Percentiles rank a stretch among this genome's conserved stretches.
These are phyloP conservation scores for Tetrahymena borealis DNA, from an alignment of 73 alveolate genomes.

Conservation along the genomic window DNA sequence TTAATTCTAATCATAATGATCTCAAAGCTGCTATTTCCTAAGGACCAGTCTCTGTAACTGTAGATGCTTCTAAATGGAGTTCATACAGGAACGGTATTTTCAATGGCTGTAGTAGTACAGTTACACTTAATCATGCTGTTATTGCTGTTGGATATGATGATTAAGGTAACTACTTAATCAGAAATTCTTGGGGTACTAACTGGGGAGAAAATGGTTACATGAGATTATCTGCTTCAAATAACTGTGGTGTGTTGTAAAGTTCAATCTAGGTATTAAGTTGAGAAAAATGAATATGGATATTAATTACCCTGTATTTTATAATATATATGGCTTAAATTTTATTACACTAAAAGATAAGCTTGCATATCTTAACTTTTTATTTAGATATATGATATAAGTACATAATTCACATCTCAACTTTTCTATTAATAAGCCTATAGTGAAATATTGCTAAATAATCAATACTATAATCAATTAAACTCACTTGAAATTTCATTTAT, in stretches of 20 bases:
- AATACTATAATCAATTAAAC: no score
- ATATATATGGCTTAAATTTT: no score
- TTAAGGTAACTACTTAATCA: slow-evolving; percentile 53
- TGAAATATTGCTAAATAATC: no score
- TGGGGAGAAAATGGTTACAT: slow-evolving; percentile 79
- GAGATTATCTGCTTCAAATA: slow-evolving; percentile 31
- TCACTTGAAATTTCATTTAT: no score
- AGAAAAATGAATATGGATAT: no score
- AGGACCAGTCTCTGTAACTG: slow-evolving; percentile 45
- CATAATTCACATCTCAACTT: no score
- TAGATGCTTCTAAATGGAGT: slow-evolving; percentile 42
- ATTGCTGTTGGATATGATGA: slow-evolving; percentile 69
- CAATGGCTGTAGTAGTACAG: neutral
- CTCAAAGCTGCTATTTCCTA: slow-evolving; percentile 10
- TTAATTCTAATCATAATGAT: neutral
- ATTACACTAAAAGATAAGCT: no score
- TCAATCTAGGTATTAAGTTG: neutral
- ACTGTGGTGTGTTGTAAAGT: slow-evolving; percentile 18
- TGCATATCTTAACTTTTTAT: no score
- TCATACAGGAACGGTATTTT: slow-evolving; percentile 43
- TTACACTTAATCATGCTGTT: slow-evolving; percentile 59
- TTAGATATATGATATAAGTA: no score
- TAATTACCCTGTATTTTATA: no score
- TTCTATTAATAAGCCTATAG: no score
- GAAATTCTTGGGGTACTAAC: slow-evolving; percentile 68